Percentiles rank a stretch among this genome's conserved stretches.
Conservation (phyloP, 2,329 filamentous ascomycete genomes). For the Aspergillus ochraceoroseus region DNA sequence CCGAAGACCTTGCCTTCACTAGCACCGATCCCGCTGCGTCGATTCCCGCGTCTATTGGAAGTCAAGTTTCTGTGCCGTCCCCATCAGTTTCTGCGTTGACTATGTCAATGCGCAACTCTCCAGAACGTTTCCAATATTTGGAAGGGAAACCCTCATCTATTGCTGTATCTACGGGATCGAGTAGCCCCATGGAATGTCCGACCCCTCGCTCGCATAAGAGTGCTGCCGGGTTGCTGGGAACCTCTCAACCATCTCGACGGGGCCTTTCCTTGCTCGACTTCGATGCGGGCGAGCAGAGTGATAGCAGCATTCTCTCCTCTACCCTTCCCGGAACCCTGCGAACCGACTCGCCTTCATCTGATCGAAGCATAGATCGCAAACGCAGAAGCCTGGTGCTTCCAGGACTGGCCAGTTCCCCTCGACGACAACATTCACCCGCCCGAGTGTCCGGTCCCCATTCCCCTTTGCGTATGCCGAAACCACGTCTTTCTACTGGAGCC, state of each 20-base stretch:
- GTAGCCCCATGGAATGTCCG: conserved; percentile 82
- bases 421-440: conserved; percentile 83
- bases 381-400: conserved; percentile 81
- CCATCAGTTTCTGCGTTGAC: conserved; percentile 49
- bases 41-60: conserved; percentile 9
- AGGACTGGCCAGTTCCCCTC: conserved; percentile 66
- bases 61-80: conserved; percentile 15
- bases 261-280: conserved; percentile 77
- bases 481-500: conserved; percentile 57
- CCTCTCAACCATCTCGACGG: conserved; percentile 60
- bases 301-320: conserved; percentile 82
- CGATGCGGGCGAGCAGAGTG: conserved; percentile 74
- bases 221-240: conserved; percentile 53
- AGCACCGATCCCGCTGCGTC: conserved; percentile 10
- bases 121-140: conserved; percentile 46
- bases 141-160: conserved; percentile 56
- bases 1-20: conserved; percentile 29
- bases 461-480: conserved; percentile 78
- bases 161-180: conserved; percentile 74
- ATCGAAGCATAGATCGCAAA: conserved; percentile 78
- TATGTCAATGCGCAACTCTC: conserved; percentile 52
- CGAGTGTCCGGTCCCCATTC: conserved; percentile 71
- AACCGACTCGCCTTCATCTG: conserved; percentile 86
- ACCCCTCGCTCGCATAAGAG: conserved; percentile 80
- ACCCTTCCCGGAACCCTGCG: conserved; percentile 64